phyloP scores from a whole-genome alignment of 192 early-diverging fungal species.

The Backusella parvicylindrica region DNA sequence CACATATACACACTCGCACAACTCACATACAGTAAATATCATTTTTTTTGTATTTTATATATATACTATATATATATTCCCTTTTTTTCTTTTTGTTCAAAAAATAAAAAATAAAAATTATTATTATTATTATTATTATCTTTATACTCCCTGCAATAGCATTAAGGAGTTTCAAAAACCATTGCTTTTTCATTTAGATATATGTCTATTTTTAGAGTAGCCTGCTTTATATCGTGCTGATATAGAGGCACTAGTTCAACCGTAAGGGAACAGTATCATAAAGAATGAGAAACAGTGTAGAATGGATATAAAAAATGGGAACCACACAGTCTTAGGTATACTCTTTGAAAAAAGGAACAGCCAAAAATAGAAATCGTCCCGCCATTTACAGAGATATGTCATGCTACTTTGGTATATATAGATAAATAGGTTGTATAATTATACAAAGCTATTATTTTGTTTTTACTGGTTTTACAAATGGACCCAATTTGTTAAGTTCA shows the following conservation, averaged over 20 bases:
- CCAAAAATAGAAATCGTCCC: background rate
- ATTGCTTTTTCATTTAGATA: background rate
- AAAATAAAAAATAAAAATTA: background rate
- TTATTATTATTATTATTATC: background rate
- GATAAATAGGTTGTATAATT: no score
- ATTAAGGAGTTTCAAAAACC: background rate
- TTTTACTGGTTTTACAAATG: background rate
- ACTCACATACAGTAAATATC: background rate
- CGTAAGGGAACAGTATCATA: no score
- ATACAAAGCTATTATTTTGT: background rate
- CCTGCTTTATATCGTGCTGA: background rate
- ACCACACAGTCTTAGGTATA: background rate
- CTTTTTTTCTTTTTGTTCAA: background rate
- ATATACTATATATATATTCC: background rate
- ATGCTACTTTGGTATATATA: background rate
- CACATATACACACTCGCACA: background rate
- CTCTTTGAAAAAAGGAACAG: background rate
- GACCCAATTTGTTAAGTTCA: background rate
- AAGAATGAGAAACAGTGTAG: background rate
- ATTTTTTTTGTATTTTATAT: conserved; percentile 1
- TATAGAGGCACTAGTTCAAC: no score
- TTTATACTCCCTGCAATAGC: background rate
- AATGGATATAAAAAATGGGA: no score
- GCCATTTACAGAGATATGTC: background rate
- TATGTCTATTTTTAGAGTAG: background rate